Evolutionary conservation across 2,329 filamentous ascomycete genomes (phyloP).

Genomic region (Didymella sp.): DNA sequence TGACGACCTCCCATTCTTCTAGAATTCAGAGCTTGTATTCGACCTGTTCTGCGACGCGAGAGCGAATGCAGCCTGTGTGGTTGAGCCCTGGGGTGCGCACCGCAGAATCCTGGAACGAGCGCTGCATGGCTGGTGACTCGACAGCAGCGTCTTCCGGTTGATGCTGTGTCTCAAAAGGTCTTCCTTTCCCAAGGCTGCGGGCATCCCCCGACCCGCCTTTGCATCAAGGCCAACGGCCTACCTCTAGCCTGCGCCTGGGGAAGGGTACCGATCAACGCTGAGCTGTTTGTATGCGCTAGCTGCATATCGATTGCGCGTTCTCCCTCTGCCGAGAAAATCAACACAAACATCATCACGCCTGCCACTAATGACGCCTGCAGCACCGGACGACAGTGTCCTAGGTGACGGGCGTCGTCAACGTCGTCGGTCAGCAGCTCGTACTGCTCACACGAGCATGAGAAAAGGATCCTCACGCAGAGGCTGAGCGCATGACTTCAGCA

Average conservation of each 20-base stretch:
- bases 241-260: constrained; percentile 11
- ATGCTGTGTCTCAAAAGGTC: constrained; percentile 7
- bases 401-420: background rate
- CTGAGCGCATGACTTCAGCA: constrained; percentile 17
- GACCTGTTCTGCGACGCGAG: too few relatives aligned
- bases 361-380: background rate
- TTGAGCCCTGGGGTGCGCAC: background rate
- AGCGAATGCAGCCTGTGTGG: constrained; percentile 11
- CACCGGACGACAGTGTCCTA: background rate
- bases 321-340: constrained; percentile 8
- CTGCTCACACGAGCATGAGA: constrained; percentile 8
- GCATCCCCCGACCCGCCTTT: constrained; percentile 14
- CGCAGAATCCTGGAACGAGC: constrained; percentile 2
- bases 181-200: constrained; percentile 12
- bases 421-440: background rate
- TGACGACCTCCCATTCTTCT: too few relatives aligned
- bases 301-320: constrained; percentile 38
- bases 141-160: constrained; percentile 3
- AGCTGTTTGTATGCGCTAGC: background rate
- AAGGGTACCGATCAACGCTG: constrained; percentile 13
- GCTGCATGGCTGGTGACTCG: constrained; percentile 15
- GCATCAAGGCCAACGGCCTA: constrained; percentile 16
- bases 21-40: too few relatives aligned
- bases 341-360: constrained; percentile 10
- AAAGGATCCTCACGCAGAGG: constrained; percentile 3